Conservation (phyloP, 495 filamentous ascomycete species). For the Tuber melanosporum region DNA sequence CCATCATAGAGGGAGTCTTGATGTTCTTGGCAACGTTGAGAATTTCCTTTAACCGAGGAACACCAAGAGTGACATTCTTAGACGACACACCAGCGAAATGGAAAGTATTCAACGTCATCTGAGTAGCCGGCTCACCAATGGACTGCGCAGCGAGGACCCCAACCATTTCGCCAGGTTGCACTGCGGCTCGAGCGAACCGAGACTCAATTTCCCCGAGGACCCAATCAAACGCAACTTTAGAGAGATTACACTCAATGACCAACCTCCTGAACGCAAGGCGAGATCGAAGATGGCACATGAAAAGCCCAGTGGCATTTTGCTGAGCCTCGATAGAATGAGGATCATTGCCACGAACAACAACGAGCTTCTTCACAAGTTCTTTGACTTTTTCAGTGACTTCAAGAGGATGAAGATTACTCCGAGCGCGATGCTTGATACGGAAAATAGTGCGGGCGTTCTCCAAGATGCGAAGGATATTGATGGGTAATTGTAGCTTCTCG, state of each 20-base stretch:
- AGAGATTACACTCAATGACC: slow-evolving; percentile 73
- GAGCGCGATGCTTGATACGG: slow-evolving; percentile 71
- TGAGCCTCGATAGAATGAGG: slow-evolving; percentile 77
- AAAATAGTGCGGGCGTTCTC: slow-evolving; percentile 83
- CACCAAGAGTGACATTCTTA: slow-evolving; percentile 98
- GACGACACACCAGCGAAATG: slow-evolving; percentile 99
- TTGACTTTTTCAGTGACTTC: slow-evolving; percentile 79
- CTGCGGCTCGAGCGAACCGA: slow-evolving; percentile 71
- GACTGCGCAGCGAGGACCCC: slow-evolving; percentile 96
- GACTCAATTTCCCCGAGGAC: slow-evolving; percentile 85
- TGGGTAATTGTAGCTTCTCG: slow-evolving; percentile 78
- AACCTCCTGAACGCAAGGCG: slow-evolving; percentile 86
- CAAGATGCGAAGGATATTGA: slow-evolving; percentile 85
- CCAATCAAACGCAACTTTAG: slow-evolving; percentile 87
- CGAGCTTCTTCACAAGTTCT: slow-evolving; percentile 64
- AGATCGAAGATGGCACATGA: slow-evolving; percentile 85
- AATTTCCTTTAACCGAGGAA: slow-evolving; percentile 98
- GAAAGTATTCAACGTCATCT: slow-evolving; percentile 99
- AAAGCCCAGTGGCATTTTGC: slow-evolving; percentile 73
- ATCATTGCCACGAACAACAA: slow-evolving; percentile 80
- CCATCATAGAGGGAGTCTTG: slow-evolving; percentile 95
- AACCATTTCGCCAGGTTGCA: slow-evolving; percentile 95
- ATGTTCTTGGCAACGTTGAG: slow-evolving; percentile 94
- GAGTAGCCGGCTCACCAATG: slow-evolving; percentile 96
- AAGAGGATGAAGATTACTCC: slow-evolving; percentile 84